Base-by-base conservation (phyloP, 2,329 filamentous ascomycete genomes). In the Epichloe scottii region DNA sequence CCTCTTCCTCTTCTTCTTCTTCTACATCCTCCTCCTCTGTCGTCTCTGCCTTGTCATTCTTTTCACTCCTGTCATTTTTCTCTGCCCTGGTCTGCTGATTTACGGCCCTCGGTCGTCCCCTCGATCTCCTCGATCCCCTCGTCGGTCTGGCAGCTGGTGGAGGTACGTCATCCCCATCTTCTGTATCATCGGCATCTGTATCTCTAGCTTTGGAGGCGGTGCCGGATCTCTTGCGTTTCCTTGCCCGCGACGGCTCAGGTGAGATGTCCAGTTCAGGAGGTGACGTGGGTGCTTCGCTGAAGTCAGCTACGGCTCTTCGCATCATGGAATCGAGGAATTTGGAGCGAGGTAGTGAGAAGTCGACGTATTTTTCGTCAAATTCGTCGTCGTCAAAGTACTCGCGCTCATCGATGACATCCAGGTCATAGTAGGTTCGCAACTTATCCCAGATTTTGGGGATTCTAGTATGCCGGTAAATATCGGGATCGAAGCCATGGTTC, bases 371-470 rank as follows among this genome's bases (percentile, higher is more conserved):
- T 23, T 82, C 76, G 50, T 77, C 72, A 19, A 77, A 74, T 34
- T 74, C 72, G 37, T 79, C 74, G 30, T 81, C 79, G 35, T 85
- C 80, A 55, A 73, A 72, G 63, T 84, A 77, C 65, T 88, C 91
- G 60, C 89, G 82, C 63, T 95, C 88, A 67, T 97, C 89, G 53
- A 96, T 84, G 40, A 84, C 78, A 46, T 86, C 80, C 33, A 97
- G 78, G 67, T 95, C 88, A 70, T 95, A 98, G 55, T 93, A 79
- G 35, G 81, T 81, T 34, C 77, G 72, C 11, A 98, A 76, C 68
- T 97, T 97, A 58, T 79, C 76, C 91, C 93, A 97, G 56, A 98
- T 95, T 40, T 87, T 85, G 0, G 87, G 85, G 58, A 95, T 93
- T 53, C 85, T 84, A 40, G 89, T 96, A 70, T 98, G 93, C 15